Percentiles rank a stretch among this genome's conserved stretches.
phyloP scores from a whole-genome alignment of 2,329 filamentous ascomycete species.

The Dactylellina cionopaga region DNA sequence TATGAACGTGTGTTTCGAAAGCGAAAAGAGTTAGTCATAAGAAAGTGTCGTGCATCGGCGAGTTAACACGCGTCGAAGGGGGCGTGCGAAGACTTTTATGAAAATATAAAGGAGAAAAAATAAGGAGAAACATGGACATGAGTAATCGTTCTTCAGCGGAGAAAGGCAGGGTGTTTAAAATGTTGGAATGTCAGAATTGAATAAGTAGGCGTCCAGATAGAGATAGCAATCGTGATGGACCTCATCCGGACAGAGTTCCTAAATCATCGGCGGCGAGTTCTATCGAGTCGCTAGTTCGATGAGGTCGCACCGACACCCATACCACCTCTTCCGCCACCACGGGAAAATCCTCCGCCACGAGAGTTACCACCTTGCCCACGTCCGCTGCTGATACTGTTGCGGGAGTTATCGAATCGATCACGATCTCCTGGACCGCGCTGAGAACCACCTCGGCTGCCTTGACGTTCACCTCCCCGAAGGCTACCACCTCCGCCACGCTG shows the following conservation, averaged over 20 bases:
- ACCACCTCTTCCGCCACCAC: constrained; percentile 29
- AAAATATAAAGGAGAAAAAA: background rate
- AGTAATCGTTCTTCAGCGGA: too few species aligned
- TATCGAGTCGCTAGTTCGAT: constrained; percentile 39
- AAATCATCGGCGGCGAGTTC: background rate
- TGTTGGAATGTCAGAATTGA: too few species aligned
- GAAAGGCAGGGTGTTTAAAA: too few species aligned
- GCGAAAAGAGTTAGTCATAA: background rate
- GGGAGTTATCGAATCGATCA: constrained; percentile 29
- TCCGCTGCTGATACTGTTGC: constrained; percentile 43
- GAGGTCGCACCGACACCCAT: constrained; percentile 16
- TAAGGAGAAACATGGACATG: background rate
- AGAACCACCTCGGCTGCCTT: constrained; percentile 41
- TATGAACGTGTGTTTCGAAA: too few species aligned
- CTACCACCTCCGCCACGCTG: constrained; percentile 49
- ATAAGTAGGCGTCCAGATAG: too few species aligned
- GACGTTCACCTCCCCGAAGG: constrained; percentile 44
- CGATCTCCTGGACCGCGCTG: constrained; percentile 52
- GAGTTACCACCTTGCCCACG: constrained; percentile 46
- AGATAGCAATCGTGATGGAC: too few species aligned
- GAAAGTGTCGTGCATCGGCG: background rate
- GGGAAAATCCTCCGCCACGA: constrained; percentile 39
- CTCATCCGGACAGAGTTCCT: too few species aligned
- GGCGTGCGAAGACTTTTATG: background rate
- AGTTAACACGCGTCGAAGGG: background rate